These are phyloP conservation scores for Deinandra increscens DNA, from an alignment of 129 eudicot species.

Conservation along the genomic window DNA sequence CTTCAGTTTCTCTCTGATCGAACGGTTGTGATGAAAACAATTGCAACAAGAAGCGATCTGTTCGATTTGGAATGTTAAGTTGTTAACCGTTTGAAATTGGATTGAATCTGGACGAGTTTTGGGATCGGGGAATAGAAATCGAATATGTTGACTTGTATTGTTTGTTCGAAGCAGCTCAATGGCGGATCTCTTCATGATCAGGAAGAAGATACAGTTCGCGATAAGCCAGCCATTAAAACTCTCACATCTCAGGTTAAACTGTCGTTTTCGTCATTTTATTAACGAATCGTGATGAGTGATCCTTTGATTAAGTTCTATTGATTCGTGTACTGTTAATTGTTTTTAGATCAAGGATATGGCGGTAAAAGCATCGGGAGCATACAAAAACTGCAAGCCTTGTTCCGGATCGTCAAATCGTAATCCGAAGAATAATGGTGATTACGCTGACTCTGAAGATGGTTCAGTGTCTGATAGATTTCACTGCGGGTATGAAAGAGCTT, in stretches of 20 bases:
- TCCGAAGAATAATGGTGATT: constrained; percentile 32
- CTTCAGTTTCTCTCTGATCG: no score
- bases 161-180: no score
- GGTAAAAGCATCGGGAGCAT: constrained; percentile 79
- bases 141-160: no score
- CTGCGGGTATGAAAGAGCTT: constrained; percentile 51
- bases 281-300: constrained; percentile 1
- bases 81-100: no score
- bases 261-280: neutral
- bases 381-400: constrained; percentile 82
- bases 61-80: no score
- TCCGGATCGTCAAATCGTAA: constrained; percentile 50
- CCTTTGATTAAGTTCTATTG: neutral
- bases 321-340: neutral
- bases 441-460: constrained; percentile 55
- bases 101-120: no score
- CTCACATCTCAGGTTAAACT: constrained; percentile 60
- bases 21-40: no score
- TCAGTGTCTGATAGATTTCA: constrained; percentile 53
- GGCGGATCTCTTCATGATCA: constrained; percentile 56
- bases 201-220: constrained; percentile 63
- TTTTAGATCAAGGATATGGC: constrained; percentile 87
- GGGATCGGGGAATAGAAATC: no score
- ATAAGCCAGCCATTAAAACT: constrained; percentile 70
- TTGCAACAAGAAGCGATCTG: no score